A percentile compares a stretch with the other conserved stretches of the same genome.
phyloP scores from a whole-genome alignment of 495 filamentous ascomycete species.

The Penicillium crystallinum region DNA sequence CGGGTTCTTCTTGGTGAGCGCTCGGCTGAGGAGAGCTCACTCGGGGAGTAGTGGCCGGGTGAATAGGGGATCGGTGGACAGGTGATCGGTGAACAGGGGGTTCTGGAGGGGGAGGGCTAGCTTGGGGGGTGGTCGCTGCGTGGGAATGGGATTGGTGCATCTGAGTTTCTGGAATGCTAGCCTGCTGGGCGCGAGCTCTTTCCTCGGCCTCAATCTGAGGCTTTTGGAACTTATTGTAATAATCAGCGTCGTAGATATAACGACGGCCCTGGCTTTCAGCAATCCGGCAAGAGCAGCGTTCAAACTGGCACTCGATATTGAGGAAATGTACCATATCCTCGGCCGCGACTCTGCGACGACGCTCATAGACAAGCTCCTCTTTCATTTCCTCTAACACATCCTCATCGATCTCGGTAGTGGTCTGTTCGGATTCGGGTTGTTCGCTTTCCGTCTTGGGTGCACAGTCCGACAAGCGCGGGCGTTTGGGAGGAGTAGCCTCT shows the following conservation, averaged over 20 bases:
- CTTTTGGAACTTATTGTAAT: conserved; percentile 21
- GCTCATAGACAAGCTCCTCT: conserved; percentile 61
- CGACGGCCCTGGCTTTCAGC: conserved; percentile 44
- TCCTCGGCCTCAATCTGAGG: conserved; percentile 18
- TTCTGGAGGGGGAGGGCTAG: conserved; percentile 1
- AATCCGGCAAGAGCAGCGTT: conserved; percentile 60
- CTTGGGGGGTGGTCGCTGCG: neutral
- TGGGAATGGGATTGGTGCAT: neutral
- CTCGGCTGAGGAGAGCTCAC: neutral
- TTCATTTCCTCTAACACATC: conserved; percentile 55
- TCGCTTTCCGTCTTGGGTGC: conserved; percentile 41
- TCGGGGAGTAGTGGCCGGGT: neutral
- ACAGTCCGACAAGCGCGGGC: conserved; percentile 50
- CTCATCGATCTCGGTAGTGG: conserved; percentile 32
- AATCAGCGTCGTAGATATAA: conserved; percentile 47
- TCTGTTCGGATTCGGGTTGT: conserved; percentile 20
- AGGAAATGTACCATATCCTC: conserved; percentile 76
- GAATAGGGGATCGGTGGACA: conserved; percentile 1
- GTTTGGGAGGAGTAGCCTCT: conserved; percentile 58
- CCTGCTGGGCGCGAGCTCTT: neutral
- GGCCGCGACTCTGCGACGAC: conserved; percentile 57
- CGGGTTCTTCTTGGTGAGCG: neutral
- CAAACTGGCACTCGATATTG: conserved; percentile 73
- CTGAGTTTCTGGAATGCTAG: neutral
- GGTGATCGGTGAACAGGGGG: neutral